Evolutionary conservation across 768 basidiomycete species (phyloP).

Genomic region (Kwoniella mangroviensis): DNA sequence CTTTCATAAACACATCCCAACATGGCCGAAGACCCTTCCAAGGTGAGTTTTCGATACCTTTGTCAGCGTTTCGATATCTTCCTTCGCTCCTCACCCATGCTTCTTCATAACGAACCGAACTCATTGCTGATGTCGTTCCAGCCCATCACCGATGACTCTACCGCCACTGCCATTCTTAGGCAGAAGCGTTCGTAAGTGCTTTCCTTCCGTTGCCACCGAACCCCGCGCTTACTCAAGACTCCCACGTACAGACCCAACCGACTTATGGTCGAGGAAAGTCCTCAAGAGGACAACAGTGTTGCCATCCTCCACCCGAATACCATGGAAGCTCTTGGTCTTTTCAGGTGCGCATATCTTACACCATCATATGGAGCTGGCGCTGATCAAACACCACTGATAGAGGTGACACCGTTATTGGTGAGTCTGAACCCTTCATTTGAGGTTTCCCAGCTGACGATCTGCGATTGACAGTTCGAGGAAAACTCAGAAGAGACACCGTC

Average conservation of each 20-base stretch:
- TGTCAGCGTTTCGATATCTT: background rate
- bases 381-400: constrained; percentile 19
- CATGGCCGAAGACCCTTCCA: constrained; percentile 34
- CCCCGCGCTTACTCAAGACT: constrained; percentile 10
- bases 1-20: background rate
- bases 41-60: constrained; percentile 10
- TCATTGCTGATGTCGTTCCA: constrained; percentile 10
- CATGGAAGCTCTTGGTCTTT: constrained; percentile 90
- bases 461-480: constrained; percentile 67
- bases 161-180: constrained; percentile 91
- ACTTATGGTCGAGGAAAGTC: constrained; percentile 92
- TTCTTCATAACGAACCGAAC: background rate
- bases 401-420: constrained; percentile 96
- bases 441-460: background rate
- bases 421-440: constrained; percentile 29
- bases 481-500: constrained; percentile 96
- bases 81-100: background rate
- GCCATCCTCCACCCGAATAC: constrained; percentile 94
- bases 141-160: constrained; percentile 54
- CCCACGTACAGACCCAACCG: constrained; percentile 80
- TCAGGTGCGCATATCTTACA: too few relatives aligned
- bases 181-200: constrained; percentile 91
- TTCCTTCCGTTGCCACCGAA: background rate
- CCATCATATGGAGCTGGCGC: too few relatives aligned
- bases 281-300: constrained; percentile 97